Evolutionary conservation across 1,284 basidiomycete genomes (phyloP).

Genomic region (Leucocoprinus gongylophorus): DNA sequence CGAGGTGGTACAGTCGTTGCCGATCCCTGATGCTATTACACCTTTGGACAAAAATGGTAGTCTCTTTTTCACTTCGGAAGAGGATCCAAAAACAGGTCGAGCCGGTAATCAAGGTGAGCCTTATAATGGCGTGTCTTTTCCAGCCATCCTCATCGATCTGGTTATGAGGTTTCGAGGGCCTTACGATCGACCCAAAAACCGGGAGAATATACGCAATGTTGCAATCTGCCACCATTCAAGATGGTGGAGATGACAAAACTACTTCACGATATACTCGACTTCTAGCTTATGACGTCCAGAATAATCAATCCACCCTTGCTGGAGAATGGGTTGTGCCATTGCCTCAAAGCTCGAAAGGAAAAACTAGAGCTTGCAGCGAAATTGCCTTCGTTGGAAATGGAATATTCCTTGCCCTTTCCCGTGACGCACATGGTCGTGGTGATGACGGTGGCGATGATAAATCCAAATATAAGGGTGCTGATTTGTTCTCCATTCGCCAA

Average conservation of each 20-base stretch:
- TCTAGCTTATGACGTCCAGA: slow-evolving; percentile 47
- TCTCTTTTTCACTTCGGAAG: slow-evolving; percentile 49
- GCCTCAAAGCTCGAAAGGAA: slow-evolving; percentile 48
- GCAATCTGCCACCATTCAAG: slow-evolving; percentile 59
- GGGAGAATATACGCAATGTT: slow-evolving; percentile 53
- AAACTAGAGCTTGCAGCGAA: slow-evolving; percentile 49
- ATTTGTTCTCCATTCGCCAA: slow-evolving; percentile 49
- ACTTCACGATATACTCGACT: slow-evolving; percentile 50
- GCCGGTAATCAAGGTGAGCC: slow-evolving; percentile 24
- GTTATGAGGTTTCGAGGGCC: not conserved
- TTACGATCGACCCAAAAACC: slow-evolving; percentile 46
- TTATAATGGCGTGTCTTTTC: not conserved
- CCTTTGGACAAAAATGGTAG: slow-evolving; percentile 35
- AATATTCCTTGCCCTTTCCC: slow-evolving; percentile 51
- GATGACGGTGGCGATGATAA: slow-evolving; percentile 44
- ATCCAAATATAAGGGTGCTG: slow-evolving; percentile 57
- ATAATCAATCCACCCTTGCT: slow-evolving; percentile 30
- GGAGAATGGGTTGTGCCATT: slow-evolving; percentile 64
- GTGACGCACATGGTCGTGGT: slow-evolving; percentile 58
- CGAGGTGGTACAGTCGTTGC: slow-evolving; percentile 48
- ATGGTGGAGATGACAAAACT: slow-evolving; percentile 44
- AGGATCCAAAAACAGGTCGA: slow-evolving; percentile 44
- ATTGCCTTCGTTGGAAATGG: slow-evolving; percentile 47
- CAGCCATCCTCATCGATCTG: not conserved
- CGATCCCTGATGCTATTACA: slow-evolving; percentile 49